These are phyloP conservation scores for Talaromyces verruculosus DNA, from an alignment of 2,329 filamentous ascomycete species.

Conservation along the genomic window DNA sequence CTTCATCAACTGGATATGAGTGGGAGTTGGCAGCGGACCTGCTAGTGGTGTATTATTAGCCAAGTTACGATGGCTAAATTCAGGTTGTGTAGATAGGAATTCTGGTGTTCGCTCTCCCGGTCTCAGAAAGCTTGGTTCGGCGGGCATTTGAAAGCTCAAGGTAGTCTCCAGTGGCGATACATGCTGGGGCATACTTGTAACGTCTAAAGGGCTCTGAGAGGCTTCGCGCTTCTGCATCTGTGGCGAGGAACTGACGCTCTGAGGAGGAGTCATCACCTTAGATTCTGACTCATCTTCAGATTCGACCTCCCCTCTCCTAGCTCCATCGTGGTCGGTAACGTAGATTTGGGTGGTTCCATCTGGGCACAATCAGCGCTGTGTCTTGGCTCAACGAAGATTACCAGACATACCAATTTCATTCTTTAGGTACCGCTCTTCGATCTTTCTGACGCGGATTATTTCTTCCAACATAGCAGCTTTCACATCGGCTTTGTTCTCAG, in stretches of 20 bases:
- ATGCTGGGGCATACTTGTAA: conserved; percentile 24
- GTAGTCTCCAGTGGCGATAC: conserved; percentile 27
- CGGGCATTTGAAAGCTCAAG: conserved; percentile 32
- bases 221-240: conserved; percentile 23
- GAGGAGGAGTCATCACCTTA: conserved; percentile 20
- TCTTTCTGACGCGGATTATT: conserved; percentile 41
- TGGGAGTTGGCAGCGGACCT: conserved; percentile 32
- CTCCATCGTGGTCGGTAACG: conserved; percentile 40
- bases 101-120: conserved; percentile 27
- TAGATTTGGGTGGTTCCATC: conserved; percentile 40
- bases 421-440: conserved; percentile 43
- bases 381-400: background rate
- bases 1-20: conserved; percentile 32
- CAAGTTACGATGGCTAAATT: conserved; percentile 29
- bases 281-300: conserved; percentile 32
- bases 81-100: conserved; percentile 20
- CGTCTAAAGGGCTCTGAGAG: conserved; percentile 29
- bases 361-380: conserved; percentile 21
- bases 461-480: conserved; percentile 40
- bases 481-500: conserved; percentile 28
- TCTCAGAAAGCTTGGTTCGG: conserved; percentile 32
- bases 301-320: conserved; percentile 32
- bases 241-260: background rate
- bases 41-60: conserved; percentile 28
- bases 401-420: conserved; percentile 42